A percentile compares a stretch with the other conserved stretches of the same genome.
Evolutionary conservation across 495 filamentous ascomycete genomes (phyloP).

Genomic region (Sordaria brevicollis): DNA sequence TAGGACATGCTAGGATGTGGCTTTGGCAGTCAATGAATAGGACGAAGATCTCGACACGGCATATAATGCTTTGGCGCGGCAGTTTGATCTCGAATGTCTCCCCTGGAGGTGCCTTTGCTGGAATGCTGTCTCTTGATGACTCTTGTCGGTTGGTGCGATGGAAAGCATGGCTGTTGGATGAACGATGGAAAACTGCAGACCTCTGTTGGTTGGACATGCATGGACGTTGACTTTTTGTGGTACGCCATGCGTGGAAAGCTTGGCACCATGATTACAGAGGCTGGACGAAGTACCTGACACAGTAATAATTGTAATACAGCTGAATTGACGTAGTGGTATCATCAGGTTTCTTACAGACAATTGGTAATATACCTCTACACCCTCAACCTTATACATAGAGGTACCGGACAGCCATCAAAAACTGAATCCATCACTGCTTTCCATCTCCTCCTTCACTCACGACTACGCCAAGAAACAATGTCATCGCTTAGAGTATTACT

Average conservation of each 20-base stretch:
- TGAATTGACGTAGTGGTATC: too few species aligned
- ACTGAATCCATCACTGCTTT: background rate
- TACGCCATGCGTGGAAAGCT: background rate
- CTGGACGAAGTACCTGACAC: background rate
- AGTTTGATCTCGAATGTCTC: slow-evolving; percentile 1
- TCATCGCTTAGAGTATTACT: background rate
- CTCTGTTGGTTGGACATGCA: background rate
- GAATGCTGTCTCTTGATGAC: background rate
- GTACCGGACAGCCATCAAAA: background rate
- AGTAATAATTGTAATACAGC: too few species aligned
- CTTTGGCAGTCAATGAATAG: slow-evolving; percentile 7
- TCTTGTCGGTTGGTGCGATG: background rate
- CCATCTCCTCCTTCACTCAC: background rate
- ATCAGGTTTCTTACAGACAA: too few species aligned
- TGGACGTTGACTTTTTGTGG: background rate
- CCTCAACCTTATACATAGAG: too few species aligned
- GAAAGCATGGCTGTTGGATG: background rate
- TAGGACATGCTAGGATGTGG: background rate
- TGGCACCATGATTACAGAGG: background rate
- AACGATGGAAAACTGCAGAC: background rate
- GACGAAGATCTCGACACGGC: slow-evolving; percentile 13
- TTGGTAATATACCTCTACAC: too few species aligned
- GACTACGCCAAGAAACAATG: background rate
- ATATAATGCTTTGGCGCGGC: slow-evolving; percentile 9
- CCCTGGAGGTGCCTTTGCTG: too few species aligned